Conservation (phyloP, 345 rosid genomes). For the Linum lewisii region DNA sequence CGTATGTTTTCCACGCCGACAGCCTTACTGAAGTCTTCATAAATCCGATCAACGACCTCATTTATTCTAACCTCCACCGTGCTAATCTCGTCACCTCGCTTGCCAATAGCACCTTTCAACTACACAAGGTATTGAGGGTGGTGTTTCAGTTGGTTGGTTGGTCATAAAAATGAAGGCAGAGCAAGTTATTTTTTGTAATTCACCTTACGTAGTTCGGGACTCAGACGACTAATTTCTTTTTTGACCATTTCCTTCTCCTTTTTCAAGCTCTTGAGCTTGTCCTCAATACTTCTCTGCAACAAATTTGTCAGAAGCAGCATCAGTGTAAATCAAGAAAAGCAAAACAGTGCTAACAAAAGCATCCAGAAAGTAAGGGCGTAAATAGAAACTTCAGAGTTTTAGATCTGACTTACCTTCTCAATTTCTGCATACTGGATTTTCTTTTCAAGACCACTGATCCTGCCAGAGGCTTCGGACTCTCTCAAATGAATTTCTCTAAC, state of each 20-base stretch:
- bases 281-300: slow-evolving; percentile 79
- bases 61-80: slow-evolving; percentile 84
- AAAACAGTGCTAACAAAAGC: background rate
- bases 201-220: slow-evolving; percentile 72
- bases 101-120: slow-evolving; percentile 53
- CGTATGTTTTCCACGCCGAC: slow-evolving; percentile 92
- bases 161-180: slow-evolving; percentile 8
- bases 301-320: slow-evolving; percentile 6
- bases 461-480: slow-evolving; percentile 90
- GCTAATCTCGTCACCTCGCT: slow-evolving; percentile 51
- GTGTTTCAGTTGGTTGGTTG: slow-evolving; percentile 11
- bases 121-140: slow-evolving; percentile 26
- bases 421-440: slow-evolving; percentile 94
- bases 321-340: slow-evolving; percentile 3
- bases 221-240: slow-evolving; percentile 51
- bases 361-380: background rate
- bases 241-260: slow-evolving; percentile 60
- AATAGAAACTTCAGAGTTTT: background rate
- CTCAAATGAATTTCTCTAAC: slow-evolving; percentile 88
- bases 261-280: slow-evolving; percentile 64
- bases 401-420: slow-evolving; percentile 53
- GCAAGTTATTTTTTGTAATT: slow-evolving; percentile 9
- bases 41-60: slow-evolving; percentile 72
- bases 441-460: slow-evolving; percentile 90
- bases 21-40: slow-evolving; percentile 58